Evolutionary conservation across 176 grass and related monocot species (phyloP).

Genomic region (Oryza glaberrima): DNA sequence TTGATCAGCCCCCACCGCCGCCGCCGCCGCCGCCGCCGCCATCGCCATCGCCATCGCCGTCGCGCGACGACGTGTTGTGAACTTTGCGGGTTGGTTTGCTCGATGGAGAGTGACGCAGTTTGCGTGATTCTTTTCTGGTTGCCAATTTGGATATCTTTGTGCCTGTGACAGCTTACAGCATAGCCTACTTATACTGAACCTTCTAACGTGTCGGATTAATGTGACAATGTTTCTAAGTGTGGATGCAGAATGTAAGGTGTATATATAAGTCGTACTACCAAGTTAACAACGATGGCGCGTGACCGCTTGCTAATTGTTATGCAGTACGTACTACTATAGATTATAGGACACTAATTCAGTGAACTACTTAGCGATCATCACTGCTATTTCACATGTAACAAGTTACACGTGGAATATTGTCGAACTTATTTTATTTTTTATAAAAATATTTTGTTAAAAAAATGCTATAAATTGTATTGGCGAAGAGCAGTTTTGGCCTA

Average conservation of each 20-base stretch:
- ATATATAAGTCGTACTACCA: neutral
- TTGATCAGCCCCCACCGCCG: constrained; percentile 40
- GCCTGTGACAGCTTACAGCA: neutral
- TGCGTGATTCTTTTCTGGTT: constrained; percentile 19
- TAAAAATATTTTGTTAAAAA: no score
- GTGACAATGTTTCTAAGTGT: neutral
- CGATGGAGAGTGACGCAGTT: neutral
- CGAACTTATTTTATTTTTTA: no score
- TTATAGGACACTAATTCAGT: neutral
- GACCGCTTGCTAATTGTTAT: neutral
- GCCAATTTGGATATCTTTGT: constrained; percentile 20
- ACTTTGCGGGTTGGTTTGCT: neutral
- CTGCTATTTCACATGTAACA: no score
- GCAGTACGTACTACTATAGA: neutral
- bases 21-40: neutral
- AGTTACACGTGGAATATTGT: no score
- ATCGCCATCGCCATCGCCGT: neutral
- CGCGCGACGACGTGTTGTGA: constrained; percentile 7
- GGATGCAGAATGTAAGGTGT: constrained; percentile 3
- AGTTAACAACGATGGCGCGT: neutral
- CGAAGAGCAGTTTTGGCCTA: no score
- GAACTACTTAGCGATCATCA: no score
- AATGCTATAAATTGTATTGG: no score
- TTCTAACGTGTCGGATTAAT: neutral
- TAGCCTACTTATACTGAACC: neutral